Percentiles rank a stretch among this genome's conserved stretches.
Evolutionary conservation across 805 yeast species (phyloP).

Genomic region (Schizosaccharomyces cryophilus): DNA sequence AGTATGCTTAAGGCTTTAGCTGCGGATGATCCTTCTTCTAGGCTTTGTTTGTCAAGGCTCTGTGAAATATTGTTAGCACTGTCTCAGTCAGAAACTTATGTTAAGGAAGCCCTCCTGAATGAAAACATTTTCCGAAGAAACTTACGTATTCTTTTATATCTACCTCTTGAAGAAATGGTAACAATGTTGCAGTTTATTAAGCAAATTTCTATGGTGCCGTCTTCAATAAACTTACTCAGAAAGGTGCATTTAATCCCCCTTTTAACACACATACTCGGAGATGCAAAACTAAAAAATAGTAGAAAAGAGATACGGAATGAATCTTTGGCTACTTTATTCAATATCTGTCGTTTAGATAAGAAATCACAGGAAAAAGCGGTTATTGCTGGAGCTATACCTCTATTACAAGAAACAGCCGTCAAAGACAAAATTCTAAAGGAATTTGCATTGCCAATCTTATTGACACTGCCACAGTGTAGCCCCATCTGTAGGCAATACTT

Average conservation of each 20-base stretch:
- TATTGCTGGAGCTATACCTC: conserved; percentile 23
- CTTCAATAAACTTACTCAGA: conserved; percentile 12
- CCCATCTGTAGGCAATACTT: conserved; percentile 18
- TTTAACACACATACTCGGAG: conserved; percentile 15
- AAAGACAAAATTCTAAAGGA: conserved; percentile 24
- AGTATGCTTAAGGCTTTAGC: conserved; percentile 15
- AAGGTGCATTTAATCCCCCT: conserved; percentile 21
- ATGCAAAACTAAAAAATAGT: conserved; percentile 5
- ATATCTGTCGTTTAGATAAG: conserved; percentile 26
- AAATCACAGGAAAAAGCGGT: conserved; percentile 23
- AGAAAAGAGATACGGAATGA: conserved; percentile 22
- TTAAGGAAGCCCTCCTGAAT: conserved; percentile 13
- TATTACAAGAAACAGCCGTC: conserved; percentile 18
- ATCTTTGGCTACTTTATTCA: conserved; percentile 26
- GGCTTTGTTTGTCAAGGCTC: conserved; percentile 14
- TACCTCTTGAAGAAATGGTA: conserved; percentile 16
- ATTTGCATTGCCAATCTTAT: conserved; percentile 27
- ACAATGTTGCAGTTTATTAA: conserved; percentile 22
- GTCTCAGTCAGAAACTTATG: conserved; percentile 24
- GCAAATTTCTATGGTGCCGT: conserved; percentile 12
- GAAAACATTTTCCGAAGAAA: conserved; percentile 16
- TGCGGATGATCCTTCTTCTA: conserved; percentile 3
- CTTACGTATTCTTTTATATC: conserved; percentile 10
- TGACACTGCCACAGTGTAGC: conserved; percentile 27
- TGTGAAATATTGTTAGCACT: conserved; percentile 20